These are phyloP conservation scores for Termitomyces sp. DNA, from an alignment of 768 basidiomycete species.

Conservation along the genomic window DNA sequence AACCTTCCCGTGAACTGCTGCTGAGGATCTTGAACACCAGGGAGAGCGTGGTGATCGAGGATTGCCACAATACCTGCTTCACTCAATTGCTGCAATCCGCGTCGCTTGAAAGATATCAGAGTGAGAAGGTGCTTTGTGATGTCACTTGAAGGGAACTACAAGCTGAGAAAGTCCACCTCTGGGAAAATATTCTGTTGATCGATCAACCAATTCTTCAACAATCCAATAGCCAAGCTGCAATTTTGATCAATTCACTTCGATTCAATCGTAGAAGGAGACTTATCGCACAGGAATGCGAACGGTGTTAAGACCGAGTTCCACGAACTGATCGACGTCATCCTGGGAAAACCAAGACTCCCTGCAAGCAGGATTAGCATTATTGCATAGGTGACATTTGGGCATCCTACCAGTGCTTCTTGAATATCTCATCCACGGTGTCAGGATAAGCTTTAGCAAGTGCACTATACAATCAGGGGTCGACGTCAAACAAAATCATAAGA, in stretches of 20 bases:
- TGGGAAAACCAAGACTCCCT: slow-evolving; percentile 73
- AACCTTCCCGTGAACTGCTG: slow-evolving; percentile 71
- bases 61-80: slow-evolving; percentile 62
- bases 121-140: not conserved
- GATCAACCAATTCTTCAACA: slow-evolving; percentile 64
- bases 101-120: slow-evolving; percentile 33
- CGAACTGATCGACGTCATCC: slow-evolving; percentile 49
- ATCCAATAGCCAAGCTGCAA: slow-evolving; percentile 78
- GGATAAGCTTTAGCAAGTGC: slow-evolving; percentile 58
- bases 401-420: slow-evolving; percentile 58
- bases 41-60: slow-evolving; percentile 62
- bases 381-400: not conserved
- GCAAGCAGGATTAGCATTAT: not conserved
- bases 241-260: not conserved
- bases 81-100: slow-evolving; percentile 55
- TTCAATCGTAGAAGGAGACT: not conserved
- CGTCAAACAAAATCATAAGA: not conserved
- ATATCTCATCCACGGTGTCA: slow-evolving; percentile 46
- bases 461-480: slow-evolving; percentile 26
- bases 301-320: slow-evolving; percentile 58
- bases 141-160: slow-evolving; percentile 30
- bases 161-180: slow-evolving; percentile 63
- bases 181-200: slow-evolving; percentile 55
- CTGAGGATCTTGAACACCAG: slow-evolving; percentile 55
- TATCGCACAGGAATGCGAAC: slow-evolving; percentile 65